phyloP scores from a whole-genome alignment of 768 basidiomycete genomes.

The Amanita rimosa region DNA sequence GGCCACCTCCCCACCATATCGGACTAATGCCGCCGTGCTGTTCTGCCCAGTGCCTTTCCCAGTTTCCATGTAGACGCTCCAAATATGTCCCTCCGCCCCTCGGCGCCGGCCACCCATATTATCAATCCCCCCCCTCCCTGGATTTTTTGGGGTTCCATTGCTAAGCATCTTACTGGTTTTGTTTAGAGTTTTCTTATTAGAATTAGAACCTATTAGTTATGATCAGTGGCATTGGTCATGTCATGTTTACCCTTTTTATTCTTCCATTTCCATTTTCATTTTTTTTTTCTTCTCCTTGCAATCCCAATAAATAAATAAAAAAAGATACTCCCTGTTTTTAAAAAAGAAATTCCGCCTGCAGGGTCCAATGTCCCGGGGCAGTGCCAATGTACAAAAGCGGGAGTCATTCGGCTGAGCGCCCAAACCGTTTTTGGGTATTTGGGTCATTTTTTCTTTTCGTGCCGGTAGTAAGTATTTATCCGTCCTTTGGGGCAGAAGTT shows the following conservation, averaged over 20 bases:
- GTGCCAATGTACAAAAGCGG: background rate
- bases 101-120: background rate
- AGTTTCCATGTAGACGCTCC: constrained; percentile 2
- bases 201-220: too few species aligned
- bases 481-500: too few species aligned
- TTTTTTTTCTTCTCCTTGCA: background rate
- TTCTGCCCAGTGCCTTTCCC: background rate
- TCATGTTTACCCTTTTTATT: background rate
- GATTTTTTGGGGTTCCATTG: background rate
- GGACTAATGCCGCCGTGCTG: background rate
- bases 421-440: too few species aligned
- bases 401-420: too few species aligned
- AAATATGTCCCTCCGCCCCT: background rate
- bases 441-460: too few species aligned
- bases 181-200: background rate
- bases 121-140: background rate
- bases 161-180: background rate
- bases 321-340: background rate
- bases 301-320: too few species aligned
- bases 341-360: background rate
- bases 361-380: background rate
- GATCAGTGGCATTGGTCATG: background rate
- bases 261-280: too few species aligned
- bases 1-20: background rate
- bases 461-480: background rate